A percentile compares a stretch with the other conserved stretches of the same genome.
Evolutionary conservation across 345 rosid genomes (phyloP).

Genomic region (Leavenworthia alabamica): DNA sequence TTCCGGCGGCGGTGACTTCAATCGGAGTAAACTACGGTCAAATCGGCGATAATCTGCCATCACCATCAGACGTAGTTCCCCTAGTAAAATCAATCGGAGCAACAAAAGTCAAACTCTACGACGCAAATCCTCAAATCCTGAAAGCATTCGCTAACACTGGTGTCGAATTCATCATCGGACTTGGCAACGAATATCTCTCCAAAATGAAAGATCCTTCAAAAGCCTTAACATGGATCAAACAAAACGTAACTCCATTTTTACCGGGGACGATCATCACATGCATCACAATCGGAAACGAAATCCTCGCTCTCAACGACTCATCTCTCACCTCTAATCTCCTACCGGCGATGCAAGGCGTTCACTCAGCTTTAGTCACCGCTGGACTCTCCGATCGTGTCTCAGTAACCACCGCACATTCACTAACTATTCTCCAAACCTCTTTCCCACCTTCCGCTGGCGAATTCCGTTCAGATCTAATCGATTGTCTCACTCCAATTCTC

Average conservation of each 20-base stretch:
- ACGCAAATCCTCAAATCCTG: slow-evolving; percentile 69
- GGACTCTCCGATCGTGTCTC: slow-evolving; percentile 57
- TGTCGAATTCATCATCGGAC: slow-evolving; percentile 69
- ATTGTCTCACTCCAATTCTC: slow-evolving; percentile 43
- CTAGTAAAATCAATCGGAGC: slow-evolving; percentile 84
- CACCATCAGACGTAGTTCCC: slow-evolving; percentile 65
- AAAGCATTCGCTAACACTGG: slow-evolving; percentile 69
- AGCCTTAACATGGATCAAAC: slow-evolving; percentile 62
- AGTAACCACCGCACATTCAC: slow-evolving; percentile 79
- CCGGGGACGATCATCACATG: slow-evolving; percentile 82
- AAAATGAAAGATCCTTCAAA: slow-evolving; percentile 54
- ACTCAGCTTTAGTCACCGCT: slow-evolving; percentile 55
- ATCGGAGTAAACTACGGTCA: slow-evolving; percentile 92
- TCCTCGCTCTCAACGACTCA: slow-evolving; percentile 66
- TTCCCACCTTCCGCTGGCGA: slow-evolving; percentile 88
- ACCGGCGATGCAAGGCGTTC: slow-evolving; percentile 78
- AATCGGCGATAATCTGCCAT: slow-evolving; percentile 72
- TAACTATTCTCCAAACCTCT: slow-evolving; percentile 58
- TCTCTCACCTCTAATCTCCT: slow-evolving; percentile 48
- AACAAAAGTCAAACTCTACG: slow-evolving; percentile 76
- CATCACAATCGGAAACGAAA: slow-evolving; percentile 83
- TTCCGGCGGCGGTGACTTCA: slow-evolving; percentile 40
- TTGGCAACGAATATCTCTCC: slow-evolving; percentile 62
- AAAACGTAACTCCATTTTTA: slow-evolving; percentile 58
- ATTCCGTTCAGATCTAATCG: slow-evolving; percentile 57